Evolutionary conservation across 768 basidiomycete genomes (phyloP).

Genomic region (Gloeopeniophorella convolvens): DNA sequence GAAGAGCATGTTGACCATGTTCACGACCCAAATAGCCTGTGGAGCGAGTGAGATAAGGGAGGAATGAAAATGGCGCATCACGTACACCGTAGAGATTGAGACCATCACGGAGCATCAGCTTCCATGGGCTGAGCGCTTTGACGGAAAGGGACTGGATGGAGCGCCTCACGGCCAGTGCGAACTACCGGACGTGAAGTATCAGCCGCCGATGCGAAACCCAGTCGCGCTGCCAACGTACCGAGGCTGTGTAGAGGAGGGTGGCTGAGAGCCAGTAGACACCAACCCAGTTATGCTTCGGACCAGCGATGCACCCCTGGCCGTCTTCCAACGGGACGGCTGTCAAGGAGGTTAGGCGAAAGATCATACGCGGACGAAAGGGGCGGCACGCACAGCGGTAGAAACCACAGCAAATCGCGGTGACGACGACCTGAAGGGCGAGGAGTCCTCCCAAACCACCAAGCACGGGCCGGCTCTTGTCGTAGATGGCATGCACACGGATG

Average conservation of each 20-base stretch:
- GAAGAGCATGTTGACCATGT: constrained; percentile 79
- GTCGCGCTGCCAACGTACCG: constrained; percentile 36
- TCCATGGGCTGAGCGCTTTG: constrained; percentile 65
- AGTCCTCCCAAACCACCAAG: constrained; percentile 51
- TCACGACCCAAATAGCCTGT: constrained; percentile 68
- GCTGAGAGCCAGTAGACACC: constrained; percentile 81
- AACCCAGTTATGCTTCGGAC: constrained; percentile 74
- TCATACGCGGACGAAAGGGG: constrained; percentile 2
- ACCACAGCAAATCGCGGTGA: constrained; percentile 67
- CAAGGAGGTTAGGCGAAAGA: constrained; percentile 5
- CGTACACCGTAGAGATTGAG: constrained; percentile 76
- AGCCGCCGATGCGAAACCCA: not conserved
- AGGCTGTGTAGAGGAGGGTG: constrained; percentile 62
- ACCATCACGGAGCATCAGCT: constrained; percentile 85
- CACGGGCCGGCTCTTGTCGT: constrained; percentile 53
- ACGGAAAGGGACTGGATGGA: constrained; percentile 50
- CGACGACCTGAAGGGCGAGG: constrained; percentile 59
- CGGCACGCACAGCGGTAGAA: constrained; percentile 63
- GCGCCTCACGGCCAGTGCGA: constrained; percentile 53
- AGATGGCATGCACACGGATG: constrained; percentile 74
- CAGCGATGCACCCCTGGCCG: constrained; percentile 83
- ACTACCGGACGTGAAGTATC: constrained; percentile 29
- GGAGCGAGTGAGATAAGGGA: constrained; percentile 3
- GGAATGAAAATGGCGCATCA: constrained; percentile 10
- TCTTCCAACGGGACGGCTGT: constrained; percentile 61